Evolutionary conservation across 352 stramenopile genomes (phyloP).

Genomic region (Phytophthora kernoviae): DNA sequence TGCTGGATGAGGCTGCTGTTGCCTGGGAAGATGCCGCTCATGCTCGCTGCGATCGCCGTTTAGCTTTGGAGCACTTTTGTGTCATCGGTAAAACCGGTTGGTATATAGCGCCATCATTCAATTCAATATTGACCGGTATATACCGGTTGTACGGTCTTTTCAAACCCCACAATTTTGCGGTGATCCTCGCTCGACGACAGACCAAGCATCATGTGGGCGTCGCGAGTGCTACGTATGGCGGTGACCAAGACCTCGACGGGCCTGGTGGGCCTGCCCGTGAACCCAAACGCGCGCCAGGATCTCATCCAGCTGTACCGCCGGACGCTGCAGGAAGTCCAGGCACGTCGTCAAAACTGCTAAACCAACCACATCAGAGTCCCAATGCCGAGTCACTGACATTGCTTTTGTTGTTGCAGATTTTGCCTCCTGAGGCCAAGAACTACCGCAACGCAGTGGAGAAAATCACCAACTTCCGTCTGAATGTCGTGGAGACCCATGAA

Average conservation of each 20-base stretch:
- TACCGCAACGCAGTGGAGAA: conserved; percentile 84
- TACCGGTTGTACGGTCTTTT: too few relatives aligned
- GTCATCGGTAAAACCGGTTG: too few relatives aligned
- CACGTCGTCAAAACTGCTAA: conserved; percentile 29
- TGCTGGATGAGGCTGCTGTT: too few relatives aligned
- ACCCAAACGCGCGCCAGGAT: conserved; percentile 81
- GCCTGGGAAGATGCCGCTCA: too few relatives aligned
- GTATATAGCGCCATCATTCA: too few relatives aligned
- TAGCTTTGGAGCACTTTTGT: too few relatives aligned
- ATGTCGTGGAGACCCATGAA: conserved; percentile 71
- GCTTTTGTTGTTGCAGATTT: conserved; percentile 39
- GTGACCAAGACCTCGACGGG: conserved; percentile 89
- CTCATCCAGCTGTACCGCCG: conserved; percentile 87
- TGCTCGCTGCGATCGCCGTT: too few relatives aligned
- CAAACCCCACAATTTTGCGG: too few relatives aligned
- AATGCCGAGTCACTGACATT: conserved; percentile 1
- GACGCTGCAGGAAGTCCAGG: conserved; percentile 83
- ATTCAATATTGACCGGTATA: background rate
- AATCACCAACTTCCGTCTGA: conserved; percentile 87
- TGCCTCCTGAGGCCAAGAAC: conserved; percentile 66
- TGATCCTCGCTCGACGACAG: too few relatives aligned
- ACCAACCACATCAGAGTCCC: background rate
- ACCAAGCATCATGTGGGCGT: conserved; percentile 76
- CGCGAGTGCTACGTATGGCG: conserved; percentile 82
- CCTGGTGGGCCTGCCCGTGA: conserved; percentile 83